Evolutionary conservation across 352 stramenopile genomes (phyloP), one percentile per base, ranked within the genome.

Genomic region (Pilasporangium apinafurcum): DNA sequence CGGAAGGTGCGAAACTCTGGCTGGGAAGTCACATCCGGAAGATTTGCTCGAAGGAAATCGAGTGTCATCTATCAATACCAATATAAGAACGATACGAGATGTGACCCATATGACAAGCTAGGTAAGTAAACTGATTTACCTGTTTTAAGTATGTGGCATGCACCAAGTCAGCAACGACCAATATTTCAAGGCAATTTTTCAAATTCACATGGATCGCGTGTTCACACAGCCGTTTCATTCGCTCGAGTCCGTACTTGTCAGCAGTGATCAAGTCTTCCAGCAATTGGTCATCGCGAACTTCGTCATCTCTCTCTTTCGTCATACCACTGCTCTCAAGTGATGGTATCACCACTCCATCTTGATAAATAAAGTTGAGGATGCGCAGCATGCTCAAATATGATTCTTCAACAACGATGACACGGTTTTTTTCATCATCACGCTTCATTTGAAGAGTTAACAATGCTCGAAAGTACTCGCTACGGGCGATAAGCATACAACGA

Each of bases 321-420:
- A 27, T 37, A n/a, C n/a, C n/a, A n/a, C n/a, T n/a, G n/a, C n/a
- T n/a, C n/a, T n/a, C n/a, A n/a, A n/a, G n/a, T n/a, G n/a, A n/a
- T 29, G 42, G 46, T 13, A 70, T 50, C 8, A 33, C 25, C 20
- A 77, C 42, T 8, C 66, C 61, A 24, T 85, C 76, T 48, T 69
- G 69, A 56, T 91, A 91, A 40, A 91, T 83, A 41, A 85, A 91
- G n/a, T 67, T 48, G 22, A 88, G 59, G 14, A 91, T 64, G 12
- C 73, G 71, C 1, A 68, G 45, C 47, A 86, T 68, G 29, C 46
- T 48, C 8, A 30, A 22, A 38, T 72, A 78, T 17, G 68, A 70
- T 16, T 85, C 71, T 32, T 91, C 71, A 17, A 88, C 74, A n/a
- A 53, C 45, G 1, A 91, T 29, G 24, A 64, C 47, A 9, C 18